Percentiles rank a stretch among this genome's conserved stretches.
Evolutionary conservation across 2,329 filamentous ascomycete species (phyloP).

Genomic region (Ophiobolus disseminans): DNA sequence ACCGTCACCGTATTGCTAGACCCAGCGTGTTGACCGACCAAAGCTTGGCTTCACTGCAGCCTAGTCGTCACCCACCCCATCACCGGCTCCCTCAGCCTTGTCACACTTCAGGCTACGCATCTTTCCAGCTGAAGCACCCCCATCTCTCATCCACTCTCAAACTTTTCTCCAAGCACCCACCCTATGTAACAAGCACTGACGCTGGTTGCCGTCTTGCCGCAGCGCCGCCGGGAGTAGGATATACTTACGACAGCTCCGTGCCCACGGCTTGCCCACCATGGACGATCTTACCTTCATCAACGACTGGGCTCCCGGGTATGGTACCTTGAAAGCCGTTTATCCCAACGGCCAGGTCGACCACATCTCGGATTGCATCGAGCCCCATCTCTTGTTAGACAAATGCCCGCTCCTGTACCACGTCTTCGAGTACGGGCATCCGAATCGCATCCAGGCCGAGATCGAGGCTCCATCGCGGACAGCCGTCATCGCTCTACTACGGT

Average conservation of each 20-base stretch:
- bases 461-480: constrained; percentile 45
- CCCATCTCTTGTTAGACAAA: constrained; percentile 39
- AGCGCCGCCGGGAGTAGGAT: too few relatives aligned
- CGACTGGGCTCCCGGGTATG: constrained; percentile 22
- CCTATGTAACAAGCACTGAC: too few relatives aligned
- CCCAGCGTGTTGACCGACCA: neutral
- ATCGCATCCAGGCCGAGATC: constrained; percentile 45
- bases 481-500: constrained; percentile 50
- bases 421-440: constrained; percentile 47
- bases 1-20: neutral
- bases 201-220: too few relatives aligned
- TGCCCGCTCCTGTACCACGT: constrained; percentile 50
- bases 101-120: constrained; percentile 1
- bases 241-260: too few relatives aligned
- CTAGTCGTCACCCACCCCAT: neutral
- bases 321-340: constrained; percentile 42
- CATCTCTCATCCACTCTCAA: neutral
- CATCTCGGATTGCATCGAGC: constrained; percentile 42
- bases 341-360: constrained; percentile 39
- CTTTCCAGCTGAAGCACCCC: neutral
- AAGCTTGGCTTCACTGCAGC: constrained; percentile 5
- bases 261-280: too few relatives aligned
- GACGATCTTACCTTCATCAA: constrained; percentile 34
- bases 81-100: constrained; percentile 1
- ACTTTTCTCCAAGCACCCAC: neutral